Evolutionary conservation across 768 basidiomycete species (phyloP), one percentile per base, ranked within the genome.

Genomic region (Leccinum truebloodii): DNA sequence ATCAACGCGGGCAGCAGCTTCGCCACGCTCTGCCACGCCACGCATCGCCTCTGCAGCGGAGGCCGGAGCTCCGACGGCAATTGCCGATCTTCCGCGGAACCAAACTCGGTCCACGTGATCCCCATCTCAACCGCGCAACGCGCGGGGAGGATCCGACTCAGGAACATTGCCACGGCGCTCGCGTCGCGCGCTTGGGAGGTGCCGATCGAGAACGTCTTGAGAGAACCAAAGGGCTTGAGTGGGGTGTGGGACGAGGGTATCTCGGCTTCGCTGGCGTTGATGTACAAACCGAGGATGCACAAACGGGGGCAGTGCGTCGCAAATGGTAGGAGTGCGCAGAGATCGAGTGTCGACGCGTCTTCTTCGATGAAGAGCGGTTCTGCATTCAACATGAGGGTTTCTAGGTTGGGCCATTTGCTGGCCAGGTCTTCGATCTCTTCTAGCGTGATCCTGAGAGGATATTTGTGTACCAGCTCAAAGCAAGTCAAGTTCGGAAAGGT

Each of bases 81-180:
- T 26, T 32, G 3, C 41, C 61, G 69, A 32, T 64, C 20, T 6
- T 59, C 58, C 26, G 49, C 54, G 48, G 26, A 16, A 16, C 71
- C 65, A 58, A 63, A 67, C 54, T 69, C 65, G 18, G 60, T 63
- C 85, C 84, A 86, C 10, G 80, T 83, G 51, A 84, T 73, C 0
- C 84, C 85, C 30, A 70, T 73, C 39, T 79, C 77, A 9, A 86
- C 54, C 8, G 37, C 53, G 65, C 80, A 84, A 3, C 68, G 67
- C 2, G 76, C 64, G 0, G 85, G 83, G 39, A 80, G 79, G 4
- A 88, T 64, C 20, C 78, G 79, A 63, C 81, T 82, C 57, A 88
- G 75, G 64, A 83, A 86, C 12, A 83, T 75, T 18, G 86, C 79
- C 32, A 82, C 79, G 0, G 78, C 64, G 4, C 74, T 78, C 5